These are phyloP conservation scores for Polyplosphaeria fusca DNA, from an alignment of 495 filamentous ascomycete genomes.

Conservation along the genomic window DNA sequence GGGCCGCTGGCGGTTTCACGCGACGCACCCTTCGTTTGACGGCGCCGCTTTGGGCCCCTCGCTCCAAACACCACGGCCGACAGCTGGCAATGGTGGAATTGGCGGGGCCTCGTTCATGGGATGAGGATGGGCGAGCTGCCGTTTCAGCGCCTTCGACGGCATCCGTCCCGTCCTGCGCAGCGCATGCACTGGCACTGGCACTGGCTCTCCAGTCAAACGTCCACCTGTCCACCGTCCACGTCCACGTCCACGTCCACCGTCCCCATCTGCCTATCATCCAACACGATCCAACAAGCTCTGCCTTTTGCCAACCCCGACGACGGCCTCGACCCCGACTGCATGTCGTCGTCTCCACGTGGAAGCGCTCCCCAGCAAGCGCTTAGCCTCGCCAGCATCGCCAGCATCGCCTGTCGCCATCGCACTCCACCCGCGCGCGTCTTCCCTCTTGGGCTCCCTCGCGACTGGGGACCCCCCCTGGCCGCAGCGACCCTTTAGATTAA, in stretches of 20 bases:
- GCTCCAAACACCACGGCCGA: neutral
- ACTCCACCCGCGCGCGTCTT: slow-evolving; percentile 12
- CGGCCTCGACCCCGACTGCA: no score
- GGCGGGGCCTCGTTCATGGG: slow-evolving; percentile 9
- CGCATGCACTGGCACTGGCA: no score
- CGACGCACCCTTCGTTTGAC: slow-evolving; percentile 12
- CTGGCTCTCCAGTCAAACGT: no score
- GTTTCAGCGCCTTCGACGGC: neutral
- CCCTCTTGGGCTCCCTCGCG: slow-evolving; percentile 6
- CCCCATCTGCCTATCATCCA: neutral
- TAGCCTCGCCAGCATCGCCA: neutral
- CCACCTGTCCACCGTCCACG: no score
- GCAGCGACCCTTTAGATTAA: no score
- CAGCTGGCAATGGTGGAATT: neutral
- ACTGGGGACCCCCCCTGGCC: no score
- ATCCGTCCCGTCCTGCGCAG: neutral
- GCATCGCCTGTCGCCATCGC: slow-evolving; percentile 8
- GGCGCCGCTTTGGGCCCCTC: slow-evolving; percentile 1
- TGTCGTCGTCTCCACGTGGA: slow-evolving; percentile 17
- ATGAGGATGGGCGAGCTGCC: neutral
- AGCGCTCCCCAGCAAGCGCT: neutral
- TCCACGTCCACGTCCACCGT: neutral
- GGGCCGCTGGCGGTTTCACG: neutral
- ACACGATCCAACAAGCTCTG: slow-evolving; percentile 5
- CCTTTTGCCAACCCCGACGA: no score